Conservation (phyloP, 176 grass and related monocot genomes). For the Cenchrus fungigraminus region DNA sequence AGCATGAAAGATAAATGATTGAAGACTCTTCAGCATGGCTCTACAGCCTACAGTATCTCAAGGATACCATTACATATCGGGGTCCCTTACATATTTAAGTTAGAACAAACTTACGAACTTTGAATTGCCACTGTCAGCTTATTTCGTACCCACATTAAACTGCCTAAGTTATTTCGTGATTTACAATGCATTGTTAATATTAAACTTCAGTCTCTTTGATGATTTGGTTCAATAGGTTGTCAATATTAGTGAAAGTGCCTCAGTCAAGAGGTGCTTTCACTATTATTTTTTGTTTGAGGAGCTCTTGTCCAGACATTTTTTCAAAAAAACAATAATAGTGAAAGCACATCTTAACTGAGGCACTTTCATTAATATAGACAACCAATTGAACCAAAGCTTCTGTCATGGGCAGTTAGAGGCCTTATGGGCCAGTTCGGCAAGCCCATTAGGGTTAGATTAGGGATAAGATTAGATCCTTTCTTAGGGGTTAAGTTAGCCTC, state of each 20-base stretch:
- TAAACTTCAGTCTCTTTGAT: neutral
- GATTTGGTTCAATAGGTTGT: neutral
- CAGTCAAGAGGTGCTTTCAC: conserved; percentile 11
- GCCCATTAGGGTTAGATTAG: too few relatives aligned
- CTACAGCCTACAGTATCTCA: neutral
- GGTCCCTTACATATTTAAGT: neutral
- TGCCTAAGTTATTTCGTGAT: neutral
- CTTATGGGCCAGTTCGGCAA: too few relatives aligned
- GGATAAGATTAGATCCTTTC: too few relatives aligned
- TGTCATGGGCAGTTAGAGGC: too few relatives aligned
- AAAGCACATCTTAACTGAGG: conserved; percentile 8
- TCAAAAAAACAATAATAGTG: neutral
- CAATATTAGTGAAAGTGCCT: neutral
- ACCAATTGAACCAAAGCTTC: neutral
- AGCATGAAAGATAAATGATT: neutral
- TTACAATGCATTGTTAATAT: neutral
- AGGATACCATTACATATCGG: conserved; percentile 9
- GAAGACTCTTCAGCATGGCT: neutral
- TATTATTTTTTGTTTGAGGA: neutral
- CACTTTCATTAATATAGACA: conserved; percentile 10
- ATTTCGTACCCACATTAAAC: conserved; percentile 18
- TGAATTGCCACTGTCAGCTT: neutral
- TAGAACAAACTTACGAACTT: neutral
- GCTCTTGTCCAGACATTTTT: neutral
- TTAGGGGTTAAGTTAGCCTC: too few relatives aligned